phyloP scores from a whole-genome alignment of 2,329 filamentous ascomycete genomes.

The Claviceps citrina region DNA sequence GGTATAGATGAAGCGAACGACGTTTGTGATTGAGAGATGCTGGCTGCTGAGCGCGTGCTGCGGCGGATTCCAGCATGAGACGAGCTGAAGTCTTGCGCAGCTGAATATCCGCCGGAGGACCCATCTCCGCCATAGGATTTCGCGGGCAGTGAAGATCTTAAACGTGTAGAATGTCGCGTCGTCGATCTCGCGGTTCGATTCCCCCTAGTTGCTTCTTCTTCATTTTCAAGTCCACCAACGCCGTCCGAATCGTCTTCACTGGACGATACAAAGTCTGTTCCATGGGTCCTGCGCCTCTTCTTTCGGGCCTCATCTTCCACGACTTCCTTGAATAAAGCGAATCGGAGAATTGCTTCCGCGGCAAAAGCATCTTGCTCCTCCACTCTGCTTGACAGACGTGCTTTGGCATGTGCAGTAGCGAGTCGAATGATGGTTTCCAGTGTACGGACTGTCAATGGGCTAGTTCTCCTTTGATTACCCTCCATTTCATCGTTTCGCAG shows the following conservation, averaged over 20 bases:
- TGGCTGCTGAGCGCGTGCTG: constrained; percentile 20
- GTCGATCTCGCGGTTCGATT: constrained; percentile 18
- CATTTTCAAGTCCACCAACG: constrained; percentile 38
- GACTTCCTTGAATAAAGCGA: constrained; percentile 94
- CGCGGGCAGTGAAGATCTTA: constrained; percentile 8
- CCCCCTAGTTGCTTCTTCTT: constrained; percentile 42
- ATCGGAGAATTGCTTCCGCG: constrained; percentile 79
- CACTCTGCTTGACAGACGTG: constrained; percentile 71
- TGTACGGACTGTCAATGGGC: constrained; percentile 90
- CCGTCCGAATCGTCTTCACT: constrained; percentile 44
- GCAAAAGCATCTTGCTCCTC: constrained; percentile 79
- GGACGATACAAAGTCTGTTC: constrained; percentile 40
- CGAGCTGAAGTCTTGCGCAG: not conserved
- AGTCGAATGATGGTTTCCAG: constrained; percentile 97
- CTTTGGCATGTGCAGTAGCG: constrained; percentile 88
- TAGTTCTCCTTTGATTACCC: constrained; percentile 83
- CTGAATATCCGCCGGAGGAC: not conserved
- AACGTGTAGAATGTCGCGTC: constrained; percentile 4
- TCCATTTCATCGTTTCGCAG: constrained; percentile 92
- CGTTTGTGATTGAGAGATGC: constrained; percentile 29
- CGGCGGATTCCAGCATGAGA: constrained; percentile 23
- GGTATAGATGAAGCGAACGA: constrained; percentile 71
- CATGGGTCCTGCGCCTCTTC: constrained; percentile 59
- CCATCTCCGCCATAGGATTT: constrained; percentile 19
- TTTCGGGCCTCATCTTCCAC: constrained; percentile 65